Evolutionary conservation across 1,139 yeast species (phyloP), one percentile per base, ranked within the genome.

Genomic region (Hyphopichia burtonii): DNA sequence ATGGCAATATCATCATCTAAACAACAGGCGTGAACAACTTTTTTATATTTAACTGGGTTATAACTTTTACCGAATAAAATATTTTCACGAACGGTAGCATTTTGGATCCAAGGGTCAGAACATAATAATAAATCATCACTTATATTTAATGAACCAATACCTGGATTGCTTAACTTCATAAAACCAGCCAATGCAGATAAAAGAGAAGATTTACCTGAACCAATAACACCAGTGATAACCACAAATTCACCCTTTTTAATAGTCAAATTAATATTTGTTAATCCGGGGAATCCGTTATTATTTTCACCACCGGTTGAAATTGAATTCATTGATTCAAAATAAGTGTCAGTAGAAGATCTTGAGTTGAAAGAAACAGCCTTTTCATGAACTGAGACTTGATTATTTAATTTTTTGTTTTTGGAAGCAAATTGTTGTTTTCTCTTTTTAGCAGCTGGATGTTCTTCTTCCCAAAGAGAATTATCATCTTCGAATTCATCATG

Each of bases 31-130:
- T 54, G 46, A 8, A 71, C 42, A 4, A 68, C 64, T 36, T 54
- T 49, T 3, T 53, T 48, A 50, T 71, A 71, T 38, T 51, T 56
- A 0, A 41, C 50, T 1, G 55, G 51, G 42, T 71, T 71, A 45
- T 54, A 68, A 16, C 56, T 56, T 34, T 57, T 53, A 11, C 76
- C 76, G 50, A 71, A 71, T 31, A 61, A 44, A 33, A 71, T 71
- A 51, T 71, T 71, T 33, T 68, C 69, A 39, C 71, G 58, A 17
- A 71, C 67, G 20, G 76, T 67, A n/a, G 76, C 61, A 48, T 71
- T 71, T 55, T 71, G 76, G 41, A 71, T 69, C 77, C 77, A 71
- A 16, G 75, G 74, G 11, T 59, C 51, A 11, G 67, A 56, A 44
- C 75, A 67, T 34, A 67, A 55, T 33, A 68, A 52, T 31, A 61